phyloP scores from a whole-genome alignment of 2,329 filamentous ascomycete genomes.

The Penicillium crustosum region DNA sequence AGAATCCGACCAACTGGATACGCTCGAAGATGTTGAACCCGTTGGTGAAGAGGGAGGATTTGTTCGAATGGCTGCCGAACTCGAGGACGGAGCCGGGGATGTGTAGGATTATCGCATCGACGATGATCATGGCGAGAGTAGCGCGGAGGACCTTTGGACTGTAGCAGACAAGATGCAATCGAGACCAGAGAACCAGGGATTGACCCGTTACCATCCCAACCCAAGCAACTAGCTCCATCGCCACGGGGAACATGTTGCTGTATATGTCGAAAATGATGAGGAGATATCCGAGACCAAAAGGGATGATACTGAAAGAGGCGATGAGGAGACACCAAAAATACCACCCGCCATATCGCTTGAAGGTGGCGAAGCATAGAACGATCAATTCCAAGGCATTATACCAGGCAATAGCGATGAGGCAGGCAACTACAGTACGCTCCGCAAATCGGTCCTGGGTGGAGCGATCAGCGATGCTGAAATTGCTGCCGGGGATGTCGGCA shows the following conservation, averaged over 20 bases:
- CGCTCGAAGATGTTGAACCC: constrained; percentile 51
- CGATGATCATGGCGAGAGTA: constrained; percentile 48
- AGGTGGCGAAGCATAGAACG: constrained; percentile 49
- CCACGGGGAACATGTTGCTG: constrained; percentile 38
- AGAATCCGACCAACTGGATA: constrained; percentile 56
- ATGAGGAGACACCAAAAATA: constrained; percentile 52
- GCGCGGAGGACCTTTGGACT: constrained; percentile 36
- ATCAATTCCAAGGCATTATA: constrained; percentile 52
- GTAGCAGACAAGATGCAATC: constrained; percentile 47
- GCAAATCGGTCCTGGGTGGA: constrained; percentile 8
- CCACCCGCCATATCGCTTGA: constrained; percentile 46
- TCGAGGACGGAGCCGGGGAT: constrained; percentile 44
- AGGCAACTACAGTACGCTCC: constrained; percentile 17
- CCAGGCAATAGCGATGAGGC: constrained; percentile 45
- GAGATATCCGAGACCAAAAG: constrained; percentile 48
- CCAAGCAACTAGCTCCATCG: constrained; percentile 47
- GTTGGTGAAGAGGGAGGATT: constrained; percentile 24
- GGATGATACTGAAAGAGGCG: constrained; percentile 45
- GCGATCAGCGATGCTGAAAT: constrained; percentile 15
- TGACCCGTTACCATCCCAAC: constrained; percentile 50
- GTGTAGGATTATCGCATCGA: constrained; percentile 45
- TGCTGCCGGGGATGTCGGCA: constrained; percentile 14
- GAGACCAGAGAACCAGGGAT: constrained; percentile 51
- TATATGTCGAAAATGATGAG: constrained; percentile 44
- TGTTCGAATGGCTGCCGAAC: constrained; percentile 37